Conservation (phyloP, 2,329 filamentous ascomycete genomes). For the Colletotrichum tofieldiae region DNA sequence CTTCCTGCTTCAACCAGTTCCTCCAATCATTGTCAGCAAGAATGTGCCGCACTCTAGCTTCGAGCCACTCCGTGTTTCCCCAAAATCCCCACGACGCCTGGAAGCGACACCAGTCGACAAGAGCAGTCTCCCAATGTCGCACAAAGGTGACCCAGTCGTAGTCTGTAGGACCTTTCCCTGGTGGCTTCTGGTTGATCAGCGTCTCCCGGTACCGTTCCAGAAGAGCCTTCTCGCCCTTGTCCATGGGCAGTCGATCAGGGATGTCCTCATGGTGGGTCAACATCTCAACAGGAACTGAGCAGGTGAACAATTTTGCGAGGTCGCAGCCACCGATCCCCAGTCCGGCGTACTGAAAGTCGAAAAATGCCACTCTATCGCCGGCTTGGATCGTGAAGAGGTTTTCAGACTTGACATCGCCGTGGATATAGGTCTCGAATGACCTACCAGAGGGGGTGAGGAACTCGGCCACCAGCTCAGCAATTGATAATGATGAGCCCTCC, state of each 20-base stretch:
- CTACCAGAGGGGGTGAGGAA: constrained; percentile 64
- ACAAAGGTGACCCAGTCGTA: constrained; percentile 71
- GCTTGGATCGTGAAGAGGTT: constrained; percentile 72
- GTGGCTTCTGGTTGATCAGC: constrained; percentile 49
- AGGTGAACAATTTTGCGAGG: constrained; percentile 77
- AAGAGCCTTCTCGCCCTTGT: constrained; percentile 64
- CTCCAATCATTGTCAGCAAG: constrained; percentile 62
- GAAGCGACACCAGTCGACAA: constrained; percentile 78
- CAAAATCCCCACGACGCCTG: constrained; percentile 75
- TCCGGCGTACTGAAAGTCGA: constrained; percentile 80
- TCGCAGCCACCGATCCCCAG: constrained; percentile 77
- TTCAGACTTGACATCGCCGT: constrained; percentile 80
- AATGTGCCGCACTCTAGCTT: constrained; percentile 68
- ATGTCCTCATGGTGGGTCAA: constrained; percentile 56
- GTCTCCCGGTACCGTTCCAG: constrained; percentile 64
- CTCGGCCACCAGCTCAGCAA: constrained; percentile 68
- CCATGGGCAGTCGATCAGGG: constrained; percentile 62
- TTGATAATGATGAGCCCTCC: constrained; percentile 49
- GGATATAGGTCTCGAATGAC: constrained; percentile 70
- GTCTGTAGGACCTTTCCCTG: constrained; percentile 46
- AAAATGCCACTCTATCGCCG: constrained; percentile 72
- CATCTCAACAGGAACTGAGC: constrained; percentile 72
- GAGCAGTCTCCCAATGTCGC: constrained; percentile 76
- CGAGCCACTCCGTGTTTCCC: constrained; percentile 73
- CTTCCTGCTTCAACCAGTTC: constrained; percentile 57